A percentile compares a stretch with the other conserved stretches of the same genome.
Evolutionary conservation across 805 yeast species (phyloP).

Genomic region (Saturnispora serradocipensis): DNA sequence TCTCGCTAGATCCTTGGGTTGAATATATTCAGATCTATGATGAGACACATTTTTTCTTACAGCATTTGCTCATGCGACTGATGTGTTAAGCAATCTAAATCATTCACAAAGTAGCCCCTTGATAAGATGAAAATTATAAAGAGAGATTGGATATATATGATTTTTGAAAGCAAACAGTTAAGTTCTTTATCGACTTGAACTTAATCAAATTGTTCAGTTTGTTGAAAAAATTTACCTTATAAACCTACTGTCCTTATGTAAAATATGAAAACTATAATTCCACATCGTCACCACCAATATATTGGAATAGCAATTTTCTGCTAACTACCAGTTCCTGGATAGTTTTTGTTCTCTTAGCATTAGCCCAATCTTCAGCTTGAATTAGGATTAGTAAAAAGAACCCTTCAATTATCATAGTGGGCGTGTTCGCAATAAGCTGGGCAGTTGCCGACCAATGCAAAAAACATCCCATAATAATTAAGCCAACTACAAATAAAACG

Average conservation of each 20-base stretch:
- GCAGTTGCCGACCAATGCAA: conserved; percentile 33
- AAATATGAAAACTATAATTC: no score
- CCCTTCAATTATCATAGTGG: conserved; percentile 37
- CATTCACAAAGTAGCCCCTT: no score
- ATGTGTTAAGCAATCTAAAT: no score
- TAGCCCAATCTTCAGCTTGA: conserved; percentile 30
- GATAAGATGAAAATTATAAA: no score
- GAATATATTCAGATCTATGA: background rate
- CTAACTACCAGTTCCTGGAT: conserved; percentile 9
- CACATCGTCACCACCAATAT: background rate
- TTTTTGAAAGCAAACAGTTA: no score
- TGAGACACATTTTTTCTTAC: background rate
- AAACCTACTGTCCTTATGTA: no score
- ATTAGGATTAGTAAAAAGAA: conserved; percentile 31
- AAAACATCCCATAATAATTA: conserved; percentile 27
- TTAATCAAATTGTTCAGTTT: no score
- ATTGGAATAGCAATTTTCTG: conserved; percentile 7
- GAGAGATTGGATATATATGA: no score
- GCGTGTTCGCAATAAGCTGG: conserved; percentile 33
- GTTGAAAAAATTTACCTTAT: no score
- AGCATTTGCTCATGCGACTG: no score
- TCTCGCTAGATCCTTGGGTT: no score
- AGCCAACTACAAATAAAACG: conserved; percentile 21
- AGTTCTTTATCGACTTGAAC: no score
- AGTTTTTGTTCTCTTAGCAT: conserved; percentile 9